Percentiles rank a stretch among this genome's conserved stretches.
Evolutionary conservation across 2,329 filamentous ascomycete species (phyloP).

Genomic region (Talaromyces sp.): DNA sequence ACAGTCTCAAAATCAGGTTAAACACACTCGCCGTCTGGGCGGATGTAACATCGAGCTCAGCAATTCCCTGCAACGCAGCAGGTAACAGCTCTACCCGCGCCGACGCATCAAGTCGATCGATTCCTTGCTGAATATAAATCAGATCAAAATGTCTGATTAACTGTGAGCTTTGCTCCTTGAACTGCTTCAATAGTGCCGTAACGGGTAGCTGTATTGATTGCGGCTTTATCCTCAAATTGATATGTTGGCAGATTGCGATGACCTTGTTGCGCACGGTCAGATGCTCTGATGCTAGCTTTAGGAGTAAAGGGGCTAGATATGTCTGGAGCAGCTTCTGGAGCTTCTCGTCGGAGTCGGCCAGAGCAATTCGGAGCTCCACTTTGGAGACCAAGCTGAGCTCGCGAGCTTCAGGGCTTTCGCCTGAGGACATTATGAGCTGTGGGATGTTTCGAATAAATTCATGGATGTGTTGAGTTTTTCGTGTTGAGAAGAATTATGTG

Average conservation of each 20-base stretch:
- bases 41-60: slow-evolving; percentile 54
- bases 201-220: slow-evolving; percentile 75
- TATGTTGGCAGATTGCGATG: slow-evolving; percentile 67
- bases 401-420: slow-evolving; percentile 50
- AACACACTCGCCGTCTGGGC: slow-evolving; percentile 67
- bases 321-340: slow-evolving; percentile 72
- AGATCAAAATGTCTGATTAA: slow-evolving; percentile 86
- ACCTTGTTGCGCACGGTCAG: slow-evolving; percentile 76
- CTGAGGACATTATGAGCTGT: slow-evolving; percentile 31
- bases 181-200: slow-evolving; percentile 78
- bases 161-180: slow-evolving; percentile 71
- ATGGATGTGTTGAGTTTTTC: not conserved
- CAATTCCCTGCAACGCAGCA: slow-evolving; percentile 64
- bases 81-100: slow-evolving; percentile 73
- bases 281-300: slow-evolving; percentile 82
- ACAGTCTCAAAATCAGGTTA: slow-evolving; percentile 73
- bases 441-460: not conserved
- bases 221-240: slow-evolving; percentile 63
- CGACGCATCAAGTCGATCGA: slow-evolving; percentile 56
- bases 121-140: slow-evolving; percentile 82
- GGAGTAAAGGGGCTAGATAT: slow-evolving; percentile 75
- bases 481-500: not conserved
- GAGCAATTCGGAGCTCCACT: slow-evolving; percentile 77
- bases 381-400: slow-evolving; percentile 81
- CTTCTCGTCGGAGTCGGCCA: slow-evolving; percentile 80